Evolutionary conservation across 1,284 basidiomycete species (phyloP), one percentile per base, ranked within the genome.

Genomic region (Mixia osmundae): DNA sequence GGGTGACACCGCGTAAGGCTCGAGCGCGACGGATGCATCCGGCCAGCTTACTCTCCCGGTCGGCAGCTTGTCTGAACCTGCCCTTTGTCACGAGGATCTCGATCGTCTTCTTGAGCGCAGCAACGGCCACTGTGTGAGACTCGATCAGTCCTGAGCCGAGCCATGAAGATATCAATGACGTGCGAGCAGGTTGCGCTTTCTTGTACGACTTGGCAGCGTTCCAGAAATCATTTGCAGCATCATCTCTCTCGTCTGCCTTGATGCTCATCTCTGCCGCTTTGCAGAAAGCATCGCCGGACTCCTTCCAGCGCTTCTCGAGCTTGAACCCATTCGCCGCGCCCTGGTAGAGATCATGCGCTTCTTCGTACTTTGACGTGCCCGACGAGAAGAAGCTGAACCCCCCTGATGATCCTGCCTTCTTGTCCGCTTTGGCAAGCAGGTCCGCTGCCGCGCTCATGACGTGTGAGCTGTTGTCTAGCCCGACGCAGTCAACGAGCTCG

Each of bases 171-270:
- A 25, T 25, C 33, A 35, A 23, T 8, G 11, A 25, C 72, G 55
- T 51, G 87, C 83, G 62, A 46, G 78, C 73, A 9, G 82, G 80
- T 53, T 68, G 70, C 14, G 70, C 71, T 57, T 76, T 69, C 63
- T 91, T 94, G 63, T 77, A 94, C 19, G 76, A 72, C 61, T 91
- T 94, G 25, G 78, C 72, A 15, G 87, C 83, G 52, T 87, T 87
- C 77, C 85, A 89, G 72, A 76, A 94, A 12, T 83, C 82, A 54
- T 87, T 87, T 24, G 82, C 76, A n/a, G 85, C 83, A 47, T 91
- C 87, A 45, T 79, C 82, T 31, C 57, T 60, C 59, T 91, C 85
- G 39, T 76, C 72, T 49, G 70, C 73, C 48, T 74, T 72, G 58
- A 83, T 72, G 44, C 82, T 69, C 55, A 82, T 89, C 49, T 87